Base-by-base conservation (phyloP, 2,329 filamentous ascomycete genomes). In the Cladobotryum protrusum region DNA sequence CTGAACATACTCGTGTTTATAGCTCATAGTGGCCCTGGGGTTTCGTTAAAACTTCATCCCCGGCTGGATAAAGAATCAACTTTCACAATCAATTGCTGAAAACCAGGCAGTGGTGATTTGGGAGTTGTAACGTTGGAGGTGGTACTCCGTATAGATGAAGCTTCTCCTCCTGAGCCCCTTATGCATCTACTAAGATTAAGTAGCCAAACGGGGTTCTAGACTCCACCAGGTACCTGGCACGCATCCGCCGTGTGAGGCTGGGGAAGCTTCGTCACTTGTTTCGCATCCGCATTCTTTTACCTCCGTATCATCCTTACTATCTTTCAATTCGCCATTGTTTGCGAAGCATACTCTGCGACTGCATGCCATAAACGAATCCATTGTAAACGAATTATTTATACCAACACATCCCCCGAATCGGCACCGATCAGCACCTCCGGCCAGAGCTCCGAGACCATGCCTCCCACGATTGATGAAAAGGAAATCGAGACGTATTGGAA, bases 401-500 rank as follows among this genome's bases (percentile, higher is more conserved):
- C 24, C 17, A 3, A 40, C 24, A 36, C 43, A 9, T 18, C 18
- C 5, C 19, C 18, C 20, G 18, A 47, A 43, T 17, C 19, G 33
- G 19, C 41, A 15, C 33, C 34, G 11, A n/a, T 34, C 13, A 18
- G 40, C n/a, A 8, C 29, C 40, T 53, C 49, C 48, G 17, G 15
- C 40, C 47, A 52, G 43, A 54, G 36, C 50, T 45, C 50, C 49
- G 43, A 53, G 55, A 67, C 51, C 59, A 81, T 81, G 77, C 72
- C 79, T 58, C 79, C 78, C 62, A 77, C 78, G 64, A 83, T 83
- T 64, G 79, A 83, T 65, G 68, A 78, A 48, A 72, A 77, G 61
- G 79, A 83, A 66, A 79, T 83, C 59, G 79, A 83, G 59, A 83
- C 79, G 46, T 83, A 83, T 66, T 83, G 79, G 79, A 82, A 82